These are phyloP conservation scores for Phytophthora colocasiae DNA, from an alignment of 352 stramenopile genomes.

Conservation along the genomic window DNA sequence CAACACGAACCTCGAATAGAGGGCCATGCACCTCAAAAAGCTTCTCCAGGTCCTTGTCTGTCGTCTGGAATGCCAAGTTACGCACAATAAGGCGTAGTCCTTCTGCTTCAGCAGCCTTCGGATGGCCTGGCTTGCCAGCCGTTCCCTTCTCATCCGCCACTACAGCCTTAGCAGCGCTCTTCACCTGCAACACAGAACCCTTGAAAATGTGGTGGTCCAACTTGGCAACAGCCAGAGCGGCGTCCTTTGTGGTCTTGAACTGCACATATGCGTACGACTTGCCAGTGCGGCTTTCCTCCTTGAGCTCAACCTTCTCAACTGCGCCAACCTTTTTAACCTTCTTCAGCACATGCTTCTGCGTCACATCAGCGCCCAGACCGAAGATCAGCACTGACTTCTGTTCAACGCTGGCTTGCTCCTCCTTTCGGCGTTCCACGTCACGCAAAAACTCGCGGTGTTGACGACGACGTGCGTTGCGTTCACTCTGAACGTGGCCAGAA, in stretches of 20 bases:
- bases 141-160: slow-evolving; percentile 34
- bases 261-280: slow-evolving; percentile 74
- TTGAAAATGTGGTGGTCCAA: slow-evolving; percentile 90
- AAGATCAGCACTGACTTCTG: slow-evolving; percentile 84
- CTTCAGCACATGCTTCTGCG: slow-evolving; percentile 82
- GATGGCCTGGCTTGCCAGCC: slow-evolving; percentile 29
- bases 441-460: slow-evolving; percentile 82
- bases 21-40: slow-evolving; percentile 71
- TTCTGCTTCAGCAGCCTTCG: slow-evolving; percentile 50
- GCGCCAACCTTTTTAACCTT: slow-evolving; percentile 79
- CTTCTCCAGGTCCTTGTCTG: slow-evolving; percentile 74
- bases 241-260: slow-evolving; percentile 65
- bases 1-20: slow-evolving; percentile 75
- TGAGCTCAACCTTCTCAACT: slow-evolving; percentile 64
- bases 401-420: slow-evolving; percentile 51
- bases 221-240: slow-evolving; percentile 63
- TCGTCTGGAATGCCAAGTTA: slow-evolving; percentile 86
- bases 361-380: slow-evolving; percentile 70
- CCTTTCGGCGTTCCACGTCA: slow-evolving; percentile 71
- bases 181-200: slow-evolving; percentile 71
- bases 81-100: slow-evolving; percentile 84
- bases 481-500: slow-evolving; percentile 63
- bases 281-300: slow-evolving; percentile 59
- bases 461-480: slow-evolving; percentile 79
- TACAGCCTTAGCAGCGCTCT: slow-evolving; percentile 44